Evolutionary conservation across 129 eudicot species (phyloP).

Genomic region (Flaveria brownii): DNA sequence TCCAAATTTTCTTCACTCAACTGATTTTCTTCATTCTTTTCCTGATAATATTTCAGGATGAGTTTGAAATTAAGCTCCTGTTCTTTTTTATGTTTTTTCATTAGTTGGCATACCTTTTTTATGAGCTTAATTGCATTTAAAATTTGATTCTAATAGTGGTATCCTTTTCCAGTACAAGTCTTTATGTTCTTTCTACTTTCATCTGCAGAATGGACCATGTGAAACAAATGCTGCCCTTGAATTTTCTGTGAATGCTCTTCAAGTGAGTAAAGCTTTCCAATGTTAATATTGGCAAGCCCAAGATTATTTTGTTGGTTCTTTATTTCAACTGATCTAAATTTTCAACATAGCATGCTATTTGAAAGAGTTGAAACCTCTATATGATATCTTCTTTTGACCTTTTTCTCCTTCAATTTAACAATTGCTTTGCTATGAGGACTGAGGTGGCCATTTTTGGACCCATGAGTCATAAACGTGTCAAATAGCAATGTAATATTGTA

Average conservation of each 20-base stretch:
- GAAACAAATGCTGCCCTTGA: slow-evolving; percentile 96
- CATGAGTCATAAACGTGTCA: neutral
- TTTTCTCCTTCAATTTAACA: neutral
- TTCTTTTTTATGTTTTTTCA: neutral
- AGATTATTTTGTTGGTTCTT: neutral
- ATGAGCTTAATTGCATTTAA: neutral
- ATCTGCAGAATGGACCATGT: slow-evolving; percentile 75
- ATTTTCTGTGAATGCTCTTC: slow-evolving; percentile 75
- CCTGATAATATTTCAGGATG: neutral
- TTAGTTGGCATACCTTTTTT: neutral
- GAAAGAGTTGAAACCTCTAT: slow-evolving; percentile 10
- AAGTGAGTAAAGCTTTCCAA: slow-evolving; percentile 48
- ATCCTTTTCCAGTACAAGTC: neutral
- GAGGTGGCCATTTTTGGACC: neutral
- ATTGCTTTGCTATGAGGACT: neutral
- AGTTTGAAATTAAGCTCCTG: no score
- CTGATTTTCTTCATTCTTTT: neutral
- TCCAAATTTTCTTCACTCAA: neutral
- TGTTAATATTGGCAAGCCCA: neutral
- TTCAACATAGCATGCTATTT: neutral
- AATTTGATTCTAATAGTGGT: neutral
- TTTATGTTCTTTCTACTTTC: slow-evolving; percentile 19
- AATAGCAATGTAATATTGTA: no score
- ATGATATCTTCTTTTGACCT: neutral
- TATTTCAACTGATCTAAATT: neutral